Percentiles rank a stretch among this genome's conserved stretches.
Conservation (phyloP, 306 rosid genomes). For the barrel medic (Medicago truncatula) region DNA sequence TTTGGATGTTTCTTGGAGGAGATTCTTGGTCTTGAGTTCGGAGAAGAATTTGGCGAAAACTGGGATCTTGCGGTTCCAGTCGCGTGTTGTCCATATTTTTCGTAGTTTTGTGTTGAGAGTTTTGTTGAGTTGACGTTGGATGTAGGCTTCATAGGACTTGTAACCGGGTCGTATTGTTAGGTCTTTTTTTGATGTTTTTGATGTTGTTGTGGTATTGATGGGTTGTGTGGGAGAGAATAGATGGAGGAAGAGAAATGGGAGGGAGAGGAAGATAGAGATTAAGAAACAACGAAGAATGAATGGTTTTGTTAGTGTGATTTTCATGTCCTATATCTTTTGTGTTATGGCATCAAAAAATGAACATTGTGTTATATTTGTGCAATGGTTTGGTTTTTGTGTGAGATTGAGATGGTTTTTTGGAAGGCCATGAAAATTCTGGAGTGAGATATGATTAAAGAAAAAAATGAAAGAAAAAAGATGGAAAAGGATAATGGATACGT, state of each 20-base stretch:
- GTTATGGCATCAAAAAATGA: neutral
- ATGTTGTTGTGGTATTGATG: neutral
- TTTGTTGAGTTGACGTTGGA: slow-evolving; percentile 82
- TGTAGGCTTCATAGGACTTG: slow-evolving; percentile 73
- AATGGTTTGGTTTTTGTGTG: slow-evolving; percentile 23
- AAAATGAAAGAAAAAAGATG: neutral
- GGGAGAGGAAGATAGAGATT: slow-evolving; percentile 61
- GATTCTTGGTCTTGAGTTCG: slow-evolving; percentile 46
- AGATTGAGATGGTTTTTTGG: neutral
- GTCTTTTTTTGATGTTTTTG: slow-evolving; percentile 25
- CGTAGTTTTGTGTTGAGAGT: slow-evolving; percentile 88
- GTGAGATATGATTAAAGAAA: too few species aligned
- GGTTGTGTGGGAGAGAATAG: slow-evolving; percentile 21
- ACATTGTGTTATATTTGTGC: slow-evolving; percentile 2
- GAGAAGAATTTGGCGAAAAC: slow-evolving; percentile 68
- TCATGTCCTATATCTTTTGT: slow-evolving; percentile 47
- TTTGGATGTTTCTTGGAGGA: slow-evolving; percentile 54
- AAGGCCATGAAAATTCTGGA: slow-evolving; percentile 11
- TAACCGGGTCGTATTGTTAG: slow-evolving; percentile 89
- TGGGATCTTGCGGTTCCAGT: slow-evolving; percentile 85
- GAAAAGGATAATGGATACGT: slow-evolving; percentile 8
- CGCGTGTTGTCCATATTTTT: slow-evolving; percentile 86
- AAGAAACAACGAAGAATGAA: slow-evolving; percentile 55
- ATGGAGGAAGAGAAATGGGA: slow-evolving; percentile 56
- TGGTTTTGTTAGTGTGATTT: slow-evolving; percentile 48